Conservation (phyloP, 768 basidiomycete genomes). For the Leccinum arenicola region DNA sequence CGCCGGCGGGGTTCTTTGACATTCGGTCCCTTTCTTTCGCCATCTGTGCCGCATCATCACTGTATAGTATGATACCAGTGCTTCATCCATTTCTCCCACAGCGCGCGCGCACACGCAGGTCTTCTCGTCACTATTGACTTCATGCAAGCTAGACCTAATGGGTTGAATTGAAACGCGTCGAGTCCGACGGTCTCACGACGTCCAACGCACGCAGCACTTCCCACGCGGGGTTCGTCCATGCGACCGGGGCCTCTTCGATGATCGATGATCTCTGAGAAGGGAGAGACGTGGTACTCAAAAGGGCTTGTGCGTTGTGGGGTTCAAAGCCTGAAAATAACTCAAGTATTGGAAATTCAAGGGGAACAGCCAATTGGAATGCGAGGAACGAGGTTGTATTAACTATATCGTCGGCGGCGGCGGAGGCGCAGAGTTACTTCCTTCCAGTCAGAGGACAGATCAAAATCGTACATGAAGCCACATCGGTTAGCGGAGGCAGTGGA, state of each 20-base stretch:
- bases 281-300: too few relatives aligned
- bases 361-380: background rate
- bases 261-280: background rate
- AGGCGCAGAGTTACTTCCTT: background rate
- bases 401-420: background rate
- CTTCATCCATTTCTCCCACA: background rate
- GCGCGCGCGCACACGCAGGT: background rate
- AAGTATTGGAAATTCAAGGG: background rate
- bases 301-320: background rate
- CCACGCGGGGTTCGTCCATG: background rate
- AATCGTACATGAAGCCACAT: background rate
- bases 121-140: background rate
- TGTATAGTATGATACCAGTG: background rate
- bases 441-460: background rate
- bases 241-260: background rate
- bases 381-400: too few relatives aligned
- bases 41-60: background rate
- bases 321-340: background rate
- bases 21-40: background rate
- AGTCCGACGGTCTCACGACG: background rate
- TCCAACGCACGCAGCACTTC: background rate
- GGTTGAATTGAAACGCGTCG: slow-evolving; percentile 11
- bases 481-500: background rate
- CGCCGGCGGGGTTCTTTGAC: background rate
- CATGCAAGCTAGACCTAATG: slow-evolving; percentile 3